A percentile compares a stretch with the other conserved stretches of the same genome.
Conservation (phyloP, 2,329 filamentous ascomycete genomes). For the Sclerotinia borealis region DNA sequence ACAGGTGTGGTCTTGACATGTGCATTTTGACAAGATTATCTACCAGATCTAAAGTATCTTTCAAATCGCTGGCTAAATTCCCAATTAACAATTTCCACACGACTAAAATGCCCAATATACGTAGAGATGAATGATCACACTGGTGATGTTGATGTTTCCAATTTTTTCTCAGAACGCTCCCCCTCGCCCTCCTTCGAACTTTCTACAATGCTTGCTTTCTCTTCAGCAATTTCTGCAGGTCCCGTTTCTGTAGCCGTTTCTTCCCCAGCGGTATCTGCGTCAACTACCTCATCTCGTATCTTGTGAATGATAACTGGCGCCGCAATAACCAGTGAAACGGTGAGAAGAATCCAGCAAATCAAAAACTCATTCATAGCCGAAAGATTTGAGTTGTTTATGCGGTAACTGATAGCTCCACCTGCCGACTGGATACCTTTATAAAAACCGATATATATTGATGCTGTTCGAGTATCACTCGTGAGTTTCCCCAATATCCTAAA, state of each 20-base stretch:
- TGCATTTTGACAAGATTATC: constrained; percentile 10
- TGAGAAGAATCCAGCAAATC: constrained; percentile 67
- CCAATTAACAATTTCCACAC: neutral
- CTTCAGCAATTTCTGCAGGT: neutral
- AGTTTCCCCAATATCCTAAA: constrained; percentile 78
- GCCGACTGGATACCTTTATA: constrained; percentile 88
- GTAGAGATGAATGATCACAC: neutral
- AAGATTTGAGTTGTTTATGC: constrained; percentile 54
- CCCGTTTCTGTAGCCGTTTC: neutral
- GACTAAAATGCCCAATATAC: neutral
- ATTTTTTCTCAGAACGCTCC: neutral
- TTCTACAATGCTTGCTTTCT: neutral
- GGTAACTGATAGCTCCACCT: constrained; percentile 67
- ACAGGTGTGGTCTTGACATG: constrained; percentile 10
- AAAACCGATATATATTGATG: constrained; percentile 82
- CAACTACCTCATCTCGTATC: constrained; percentile 38
- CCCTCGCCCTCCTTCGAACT: neutral
- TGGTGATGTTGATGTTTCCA: neutral
- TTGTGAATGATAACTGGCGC: constrained; percentile 71
- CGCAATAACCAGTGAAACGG: constrained; percentile 64
- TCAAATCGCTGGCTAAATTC: neutral
- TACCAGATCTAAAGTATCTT: neutral
- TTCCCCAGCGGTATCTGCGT: neutral
- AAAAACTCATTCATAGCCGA: constrained; percentile 68
- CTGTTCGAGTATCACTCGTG: constrained; percentile 81